phyloP scores from a whole-genome alignment of 2,329 filamentous ascomycete species.

The Colletotrichum tabaci region DNA sequence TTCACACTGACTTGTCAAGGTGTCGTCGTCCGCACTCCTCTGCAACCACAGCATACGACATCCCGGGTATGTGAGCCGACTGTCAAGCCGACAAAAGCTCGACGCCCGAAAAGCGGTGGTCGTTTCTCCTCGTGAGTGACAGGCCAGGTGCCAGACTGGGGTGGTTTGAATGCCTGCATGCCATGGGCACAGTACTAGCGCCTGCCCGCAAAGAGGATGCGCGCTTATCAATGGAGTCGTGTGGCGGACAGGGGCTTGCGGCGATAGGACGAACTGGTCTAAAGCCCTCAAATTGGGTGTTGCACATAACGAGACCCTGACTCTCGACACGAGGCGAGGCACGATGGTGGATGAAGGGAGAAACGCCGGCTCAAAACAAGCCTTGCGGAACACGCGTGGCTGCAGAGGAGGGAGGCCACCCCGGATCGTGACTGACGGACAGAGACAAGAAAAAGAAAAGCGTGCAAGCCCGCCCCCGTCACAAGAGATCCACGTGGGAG shows the following conservation, averaged over 20 bases:
- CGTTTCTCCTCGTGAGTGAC: background rate
- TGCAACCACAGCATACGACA: background rate
- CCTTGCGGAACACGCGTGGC: constrained; percentile 26
- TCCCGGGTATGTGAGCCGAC: background rate
- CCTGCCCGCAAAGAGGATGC: background rate
- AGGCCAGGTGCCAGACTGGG: too few relatives aligned
- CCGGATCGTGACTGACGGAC: constrained; percentile 17
- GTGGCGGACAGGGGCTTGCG: constrained; percentile 3
- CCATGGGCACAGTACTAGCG: background rate
- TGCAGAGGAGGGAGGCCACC: constrained; percentile 30
- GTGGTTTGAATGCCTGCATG: background rate
- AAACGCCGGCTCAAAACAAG: constrained; percentile 30
- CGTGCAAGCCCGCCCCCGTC: constrained; percentile 14
- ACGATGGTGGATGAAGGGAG: constrained; percentile 4
- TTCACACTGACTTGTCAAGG: background rate
- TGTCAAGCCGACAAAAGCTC: too few relatives aligned
- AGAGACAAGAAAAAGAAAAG: constrained; percentile 22
- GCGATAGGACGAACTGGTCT: constrained; percentile 23
- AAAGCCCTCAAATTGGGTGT: background rate
- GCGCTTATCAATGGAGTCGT: constrained; percentile 16
- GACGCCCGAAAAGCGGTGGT: background rate
- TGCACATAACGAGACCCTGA: background rate
- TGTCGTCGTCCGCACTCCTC: background rate
- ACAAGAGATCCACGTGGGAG: constrained; percentile 35
- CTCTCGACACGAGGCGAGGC: background rate